Base-by-base conservation (phyloP, 2,329 filamentous ascomycete species). In the Curvularia eragrostidis region DNA sequence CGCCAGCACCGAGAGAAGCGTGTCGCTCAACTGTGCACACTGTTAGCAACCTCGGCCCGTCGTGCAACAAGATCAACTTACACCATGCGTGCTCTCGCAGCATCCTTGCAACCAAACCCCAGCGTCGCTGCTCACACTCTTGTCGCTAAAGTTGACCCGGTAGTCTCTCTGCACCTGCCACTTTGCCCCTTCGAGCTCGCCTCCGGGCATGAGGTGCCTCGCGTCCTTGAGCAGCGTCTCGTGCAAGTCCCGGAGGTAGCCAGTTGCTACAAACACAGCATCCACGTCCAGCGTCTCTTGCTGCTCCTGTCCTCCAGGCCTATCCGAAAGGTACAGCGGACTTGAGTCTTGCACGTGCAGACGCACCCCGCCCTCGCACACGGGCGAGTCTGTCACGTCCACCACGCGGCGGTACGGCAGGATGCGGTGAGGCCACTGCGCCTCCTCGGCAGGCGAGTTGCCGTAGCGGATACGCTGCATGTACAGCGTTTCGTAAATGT, bases 21-120 rank as follows among this genome's bases (percentile, higher is more conserved):
- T 91, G 76, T 96, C 91, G 74, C 91, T 92, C 78, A 96, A 79
- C 87, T 90, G 68, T 54, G 23, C 53, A 39, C 34, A 24, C 21
- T 48, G 39, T 66, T 60, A 66, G 66, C 61, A 48, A 24, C 12
- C 19, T 28, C 30, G 21, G 4, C 34, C 18, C 34, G 15, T n/a
- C 6, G 1, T 4, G 15, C 15, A 36, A n/a, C 34, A 36, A 36
- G 5, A 36, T 7, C 30, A 41, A 87, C 90, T 87, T 85, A 94
- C 90, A 58, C 94, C 94, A 77, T 98, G 94, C 32, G 93, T 96
- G 61, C 84, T 87, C 81, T 98, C 93, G 75, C 93, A 96, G 80
- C 93, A 97, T 30, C 94, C 94, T 76, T 98, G 95, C 68, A 98
- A 82, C 89, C 91, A 98, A 57, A 98, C 83, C 3, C 93, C 93